These are phyloP conservation scores for Xylaria cubensis DNA, from an alignment of 495 filamentous ascomycete species.

Conservation along the genomic window DNA sequence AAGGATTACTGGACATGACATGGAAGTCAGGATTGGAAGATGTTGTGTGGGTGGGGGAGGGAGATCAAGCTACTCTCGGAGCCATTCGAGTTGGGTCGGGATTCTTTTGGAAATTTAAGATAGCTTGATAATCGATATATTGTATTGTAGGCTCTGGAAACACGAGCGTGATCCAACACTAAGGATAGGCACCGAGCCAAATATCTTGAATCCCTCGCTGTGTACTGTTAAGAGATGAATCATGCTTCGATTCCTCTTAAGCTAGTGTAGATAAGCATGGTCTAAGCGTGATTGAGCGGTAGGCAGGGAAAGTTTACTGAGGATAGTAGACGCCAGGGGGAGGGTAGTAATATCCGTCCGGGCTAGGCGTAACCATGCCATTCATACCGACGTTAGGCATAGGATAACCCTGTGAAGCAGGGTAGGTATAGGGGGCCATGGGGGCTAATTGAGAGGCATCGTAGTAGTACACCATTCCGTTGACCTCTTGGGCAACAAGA, in stretches of 20 bases:
- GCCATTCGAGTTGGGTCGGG: not conserved
- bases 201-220: not conserved
- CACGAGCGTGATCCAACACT: slow-evolving; percentile 2
- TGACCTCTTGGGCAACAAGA: slow-evolving; percentile 88
- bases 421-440: slow-evolving; percentile 59
- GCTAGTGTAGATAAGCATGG: not conserved
- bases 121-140: slow-evolving; percentile 7
- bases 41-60: not conserved
- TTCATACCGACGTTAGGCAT: slow-evolving; percentile 70
- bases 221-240: not conserved
- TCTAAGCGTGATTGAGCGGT: not conserved
- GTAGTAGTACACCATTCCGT: slow-evolving; percentile 96
- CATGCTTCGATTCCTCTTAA: not conserved
- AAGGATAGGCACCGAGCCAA: slow-evolving; percentile 3
- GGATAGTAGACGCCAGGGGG: slow-evolving; percentile 68
- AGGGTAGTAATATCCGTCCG: slow-evolving; percentile 76
- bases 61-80: not conserved
- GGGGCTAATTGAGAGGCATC: slow-evolving; percentile 73
- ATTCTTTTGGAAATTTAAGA: slow-evolving; percentile 7
- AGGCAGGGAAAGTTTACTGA: slow-evolving; percentile 46
- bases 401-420: slow-evolving; percentile 56
- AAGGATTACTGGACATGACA: not conserved
- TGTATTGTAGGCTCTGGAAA: slow-evolving; percentile 4
- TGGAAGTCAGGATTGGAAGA: not conserved
- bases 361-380: slow-evolving; percentile 78